Evolutionary conservation across 495 filamentous ascomycete species (phyloP), one percentile per base, ranked within the genome.

Genomic region (Chaetomium fimeti): DNA sequence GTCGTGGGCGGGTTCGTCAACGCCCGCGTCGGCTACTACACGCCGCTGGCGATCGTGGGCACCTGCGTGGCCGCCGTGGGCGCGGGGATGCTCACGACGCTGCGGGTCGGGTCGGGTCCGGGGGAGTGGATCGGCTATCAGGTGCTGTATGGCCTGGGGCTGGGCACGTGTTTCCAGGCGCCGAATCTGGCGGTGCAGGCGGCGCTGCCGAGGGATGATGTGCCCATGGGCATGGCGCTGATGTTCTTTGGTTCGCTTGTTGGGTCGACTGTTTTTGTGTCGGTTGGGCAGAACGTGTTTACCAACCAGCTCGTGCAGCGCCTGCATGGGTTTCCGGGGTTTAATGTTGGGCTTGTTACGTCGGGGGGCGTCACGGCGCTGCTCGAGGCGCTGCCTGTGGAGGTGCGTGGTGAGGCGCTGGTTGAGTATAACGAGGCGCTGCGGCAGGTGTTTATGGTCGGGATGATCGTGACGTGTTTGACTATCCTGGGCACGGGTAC

Each of bases 361-460:
- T 66, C 78, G 6, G 71, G 60, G 24, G 91, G 91, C 18, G 90
- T 89, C 1, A 93, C 90, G 3, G 77, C 80, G 67, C 68, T 94
- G 22, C 83, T 86, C 52, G 65, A 75, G 5, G 68, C 78, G 13
- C 79, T 90, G 27, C 71, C 82, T 0, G 32, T 69, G 0, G 64
- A 79, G 5, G 70, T 76, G 40, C 75, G 88, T 27, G 65, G 74
- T 0, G 67, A 65, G 0, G 88, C 89, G 11, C 62, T 91, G 25
- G 20, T 65, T 5, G 88, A 87, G 0, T 96, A 94, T 71, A 92
- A 90, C 63, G 73, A 81, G 22, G 81, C 88, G 1, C 69, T 96
- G 22, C 83, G 82, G 5, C 66, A 82, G 60, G 84, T 85, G 0
- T 93, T 89, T 69, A 84, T 85, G 66, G 83, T 92, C 2, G 79